Evolutionary conservation across 23 red algal genomes (phyloP), one percentile per base, ranked within the genome.

Genomic region (Cyanidium caldarium): DNA sequence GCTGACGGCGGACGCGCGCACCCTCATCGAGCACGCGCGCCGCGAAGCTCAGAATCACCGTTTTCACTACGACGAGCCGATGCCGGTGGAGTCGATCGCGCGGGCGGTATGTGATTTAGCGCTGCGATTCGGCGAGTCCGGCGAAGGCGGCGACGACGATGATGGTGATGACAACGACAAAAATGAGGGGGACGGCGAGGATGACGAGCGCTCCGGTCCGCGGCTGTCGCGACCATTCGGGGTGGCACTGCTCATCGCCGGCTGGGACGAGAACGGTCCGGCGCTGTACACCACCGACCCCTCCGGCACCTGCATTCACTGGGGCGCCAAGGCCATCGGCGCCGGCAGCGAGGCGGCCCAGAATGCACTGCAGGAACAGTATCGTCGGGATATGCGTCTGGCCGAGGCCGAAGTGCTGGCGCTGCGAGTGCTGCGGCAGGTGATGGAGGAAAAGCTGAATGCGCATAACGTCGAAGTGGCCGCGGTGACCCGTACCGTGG

Each of bases 281-380:
- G 83, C 87, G 72, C 65, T 98, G 56, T 98, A 98, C 38, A 84
- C 87, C 40, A 89, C 82, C 36, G 92, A 98, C 66, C 92, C 92
- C 1, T 80, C 73, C 17, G 92, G 92, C 37, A 98, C 87, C 72
- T 98, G 81, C 70, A 84, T 79, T 0, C 83, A 83, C 37, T 98
- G 92, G 92, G 79, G 80, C 46, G 92, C 92, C 1, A 88, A 78
- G 21, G 78, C 78, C 25, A 98, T 98, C 68, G 92, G 92, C 1
- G 83, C 84, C 33, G 87, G 87, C 66, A 67, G 78, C 16, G 82
- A 67, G 33, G 84, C 83, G 20, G 92, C 92, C 21, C 86, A 87
- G 39, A 83, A 69, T 37, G 85, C 85, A 39, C 73, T 98, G 43
- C 85, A 98, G 78, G 75, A 72, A 17, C 83, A 88, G 21, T 98